phyloP scores from a whole-genome alignment of 2,329 filamentous ascomycete genomes.

The Pseudocercospora vitis region DNA sequence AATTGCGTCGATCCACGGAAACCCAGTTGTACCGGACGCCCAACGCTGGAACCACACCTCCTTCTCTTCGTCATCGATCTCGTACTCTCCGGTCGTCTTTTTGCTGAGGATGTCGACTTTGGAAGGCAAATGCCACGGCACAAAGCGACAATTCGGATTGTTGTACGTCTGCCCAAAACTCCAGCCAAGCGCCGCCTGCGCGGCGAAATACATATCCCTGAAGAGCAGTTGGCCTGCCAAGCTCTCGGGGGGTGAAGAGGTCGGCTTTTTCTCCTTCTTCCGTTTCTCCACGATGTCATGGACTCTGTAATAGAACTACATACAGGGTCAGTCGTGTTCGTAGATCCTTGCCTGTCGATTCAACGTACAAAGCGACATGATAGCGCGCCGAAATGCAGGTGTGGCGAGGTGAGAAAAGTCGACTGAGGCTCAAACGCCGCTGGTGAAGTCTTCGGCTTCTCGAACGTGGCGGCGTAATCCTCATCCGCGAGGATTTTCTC shows the following conservation, averaged over 20 bases:
- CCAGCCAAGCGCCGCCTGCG: conserved; percentile 67
- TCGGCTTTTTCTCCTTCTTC: conserved; percentile 54
- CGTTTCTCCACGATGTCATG: conserved; percentile 61
- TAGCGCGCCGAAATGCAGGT: conserved; percentile 72
- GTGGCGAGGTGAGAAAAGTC: conserved; percentile 71
- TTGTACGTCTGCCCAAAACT: conserved; percentile 64
- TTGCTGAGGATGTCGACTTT: conserved; percentile 52
- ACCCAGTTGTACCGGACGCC: conserved; percentile 68
- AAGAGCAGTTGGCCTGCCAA: conserved; percentile 73
- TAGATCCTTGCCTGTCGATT: neutral
- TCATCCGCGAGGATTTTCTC: conserved; percentile 60
- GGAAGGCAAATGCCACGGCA: conserved; percentile 75
- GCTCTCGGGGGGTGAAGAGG: conserved; percentile 62
- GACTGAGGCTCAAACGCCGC: conserved; percentile 71
- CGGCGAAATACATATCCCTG: conserved; percentile 80
- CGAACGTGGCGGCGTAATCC: conserved; percentile 70
- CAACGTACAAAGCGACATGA: conserved; percentile 57
- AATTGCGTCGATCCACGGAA: conserved; percentile 77
- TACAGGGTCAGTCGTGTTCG: neutral
- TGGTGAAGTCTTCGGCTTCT: conserved; percentile 73
- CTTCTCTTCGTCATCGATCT: conserved; percentile 62
- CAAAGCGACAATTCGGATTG: conserved; percentile 69
- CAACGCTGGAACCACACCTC: conserved; percentile 68
- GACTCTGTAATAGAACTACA: conserved; percentile 66
- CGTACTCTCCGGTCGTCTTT: conserved; percentile 60